A percentile compares a stretch with the other conserved stretches of the same genome.
Evolutionary conservation across 768 basidiomycete genomes (phyloP).

Genomic region (Auriscalpium microsporum): DNA sequence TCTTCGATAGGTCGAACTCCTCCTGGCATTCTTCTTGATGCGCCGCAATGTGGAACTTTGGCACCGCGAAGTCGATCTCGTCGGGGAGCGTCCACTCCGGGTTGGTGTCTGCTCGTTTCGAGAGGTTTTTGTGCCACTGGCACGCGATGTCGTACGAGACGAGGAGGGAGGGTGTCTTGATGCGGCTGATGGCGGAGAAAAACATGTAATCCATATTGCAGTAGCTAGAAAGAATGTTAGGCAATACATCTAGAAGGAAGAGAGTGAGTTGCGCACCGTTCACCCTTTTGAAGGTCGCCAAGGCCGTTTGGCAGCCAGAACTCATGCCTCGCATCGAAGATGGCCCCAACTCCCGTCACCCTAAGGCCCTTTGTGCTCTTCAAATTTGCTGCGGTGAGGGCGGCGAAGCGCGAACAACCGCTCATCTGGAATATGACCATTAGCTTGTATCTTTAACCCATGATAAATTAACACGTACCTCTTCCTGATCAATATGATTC

Average conservation of each 20-base stretch:
- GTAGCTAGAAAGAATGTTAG: background rate
- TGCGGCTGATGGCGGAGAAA: background rate
- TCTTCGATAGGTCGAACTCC: slow-evolving; percentile 18
- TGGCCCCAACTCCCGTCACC: background rate
- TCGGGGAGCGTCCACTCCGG: background rate
- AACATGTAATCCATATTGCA: background rate
- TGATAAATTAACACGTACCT: background rate
- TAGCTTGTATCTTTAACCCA: background rate
- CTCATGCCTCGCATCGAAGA: background rate
- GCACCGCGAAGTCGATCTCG: slow-evolving; percentile 10
- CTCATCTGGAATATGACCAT: background rate
- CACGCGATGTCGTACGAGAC: slow-evolving; percentile 21
- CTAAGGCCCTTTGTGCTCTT: background rate
- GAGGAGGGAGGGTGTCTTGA: background rate
- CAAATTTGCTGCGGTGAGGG: background rate
- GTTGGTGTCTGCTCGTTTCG: background rate
- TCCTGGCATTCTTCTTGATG: slow-evolving; percentile 18
- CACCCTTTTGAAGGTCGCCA: background rate
- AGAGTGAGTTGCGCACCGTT: background rate
- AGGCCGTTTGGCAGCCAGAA: background rate
- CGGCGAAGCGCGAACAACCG: background rate
- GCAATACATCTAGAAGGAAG: too few relatives aligned
- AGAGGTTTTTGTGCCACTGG: slow-evolving; percentile 14
- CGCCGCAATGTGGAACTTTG: slow-evolving; percentile 25
- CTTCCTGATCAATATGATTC: background rate